A percentile compares a stretch with the other conserved stretches of the same genome.
phyloP scores from a whole-genome alignment of 1,139 yeast genomes.

The Geotrichum histeridarum region DNA sequence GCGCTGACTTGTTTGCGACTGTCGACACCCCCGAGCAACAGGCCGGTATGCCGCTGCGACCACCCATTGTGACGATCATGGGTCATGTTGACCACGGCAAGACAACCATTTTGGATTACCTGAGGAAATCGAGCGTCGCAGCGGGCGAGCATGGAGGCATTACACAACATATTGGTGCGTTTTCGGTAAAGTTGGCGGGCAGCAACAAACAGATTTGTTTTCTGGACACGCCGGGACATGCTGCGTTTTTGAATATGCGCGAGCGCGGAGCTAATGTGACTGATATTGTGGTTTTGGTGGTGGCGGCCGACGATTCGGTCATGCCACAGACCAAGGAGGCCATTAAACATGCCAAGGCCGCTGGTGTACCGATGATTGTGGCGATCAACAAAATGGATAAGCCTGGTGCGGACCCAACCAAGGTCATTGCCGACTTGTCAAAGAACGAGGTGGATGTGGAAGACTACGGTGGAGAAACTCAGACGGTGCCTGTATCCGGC shows the following conservation, averaged over 20 bases:
- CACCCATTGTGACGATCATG: conserved; percentile 96
- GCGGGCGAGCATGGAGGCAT: conserved; percentile 91
- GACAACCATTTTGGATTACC: conserved; percentile 82
- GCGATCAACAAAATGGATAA: conserved; percentile 92
- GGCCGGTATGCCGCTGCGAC: conserved; percentile 52
- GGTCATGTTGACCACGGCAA: conserved; percentile 99
- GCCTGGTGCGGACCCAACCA: conserved; percentile 64
- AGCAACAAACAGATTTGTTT: conserved; percentile 78
- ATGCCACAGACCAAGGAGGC: conserved; percentile 98
- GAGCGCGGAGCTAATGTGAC: conserved; percentile 94
- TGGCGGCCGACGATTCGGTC: conserved; percentile 97
- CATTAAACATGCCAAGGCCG: conserved; percentile 80
- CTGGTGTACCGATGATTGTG: conserved; percentile 81
- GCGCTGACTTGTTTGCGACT: conserved; percentile 55
- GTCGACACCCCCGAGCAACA: conserved; percentile 38
- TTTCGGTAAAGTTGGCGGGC: conserved; percentile 71
- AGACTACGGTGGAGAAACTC: conserved; percentile 93
- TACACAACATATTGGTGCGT: conserved; percentile 97
- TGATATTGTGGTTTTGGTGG: conserved; percentile 85
- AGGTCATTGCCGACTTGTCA: conserved; percentile 73
- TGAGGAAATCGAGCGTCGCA: conserved; percentile 79
- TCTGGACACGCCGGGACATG: conserved; percentile 97
- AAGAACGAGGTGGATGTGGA: conserved; percentile 78
- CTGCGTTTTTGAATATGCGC: conserved; percentile 93
- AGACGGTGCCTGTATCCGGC: conserved; percentile 83